A percentile compares a stretch with the other conserved stretches of the same genome.
Conservation (phyloP, 2,329 filamentous ascomycete genomes). For the Alternaria novae-zelandiae region DNA sequence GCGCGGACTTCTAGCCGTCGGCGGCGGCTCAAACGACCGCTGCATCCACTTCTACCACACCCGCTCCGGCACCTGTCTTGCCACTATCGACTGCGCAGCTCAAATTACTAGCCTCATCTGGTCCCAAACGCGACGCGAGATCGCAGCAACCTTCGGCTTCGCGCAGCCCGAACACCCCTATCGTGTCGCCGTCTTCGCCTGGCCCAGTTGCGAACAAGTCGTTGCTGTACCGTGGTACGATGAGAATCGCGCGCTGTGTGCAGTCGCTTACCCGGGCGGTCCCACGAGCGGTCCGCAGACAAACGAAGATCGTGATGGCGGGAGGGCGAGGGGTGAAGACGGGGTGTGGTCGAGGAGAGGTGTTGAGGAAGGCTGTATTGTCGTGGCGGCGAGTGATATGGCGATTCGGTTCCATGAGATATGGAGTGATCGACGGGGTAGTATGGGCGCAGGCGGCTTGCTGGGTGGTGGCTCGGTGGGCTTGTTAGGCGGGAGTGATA, state of each 20-base stretch:
- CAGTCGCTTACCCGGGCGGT: slow-evolving; percentile 80
- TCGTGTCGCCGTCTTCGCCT: slow-evolving; percentile 90
- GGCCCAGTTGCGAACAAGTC: slow-evolving; percentile 88
- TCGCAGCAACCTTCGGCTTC: slow-evolving; percentile 93
- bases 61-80: slow-evolving; percentile 79
- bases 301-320: slow-evolving; percentile 10
- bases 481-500: slow-evolving; percentile 79
- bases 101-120: slow-evolving; percentile 94
- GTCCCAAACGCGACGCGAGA: slow-evolving; percentile 84
- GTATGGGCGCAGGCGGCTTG: slow-evolving; percentile 61
- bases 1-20: slow-evolving; percentile 82
- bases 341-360: slow-evolving; percentile 63
- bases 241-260: slow-evolving; percentile 81
- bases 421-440: slow-evolving; percentile 67
- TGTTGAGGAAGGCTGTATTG: slow-evolving; percentile 78
- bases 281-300: slow-evolving; percentile 46
- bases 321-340: slow-evolving; percentile 55
- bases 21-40: slow-evolving; percentile 91
- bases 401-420: slow-evolving; percentile 96
- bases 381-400: slow-evolving; percentile 89
- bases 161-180: slow-evolving; percentile 87
- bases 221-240: slow-evolving; percentile 84
- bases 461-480: slow-evolving; percentile 38
- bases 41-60: slow-evolving; percentile 97
- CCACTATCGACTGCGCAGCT: slow-evolving; percentile 88